Conservation (phyloP, 1,284 basidiomycete genomes). For the Puccinia hordei region DNA sequence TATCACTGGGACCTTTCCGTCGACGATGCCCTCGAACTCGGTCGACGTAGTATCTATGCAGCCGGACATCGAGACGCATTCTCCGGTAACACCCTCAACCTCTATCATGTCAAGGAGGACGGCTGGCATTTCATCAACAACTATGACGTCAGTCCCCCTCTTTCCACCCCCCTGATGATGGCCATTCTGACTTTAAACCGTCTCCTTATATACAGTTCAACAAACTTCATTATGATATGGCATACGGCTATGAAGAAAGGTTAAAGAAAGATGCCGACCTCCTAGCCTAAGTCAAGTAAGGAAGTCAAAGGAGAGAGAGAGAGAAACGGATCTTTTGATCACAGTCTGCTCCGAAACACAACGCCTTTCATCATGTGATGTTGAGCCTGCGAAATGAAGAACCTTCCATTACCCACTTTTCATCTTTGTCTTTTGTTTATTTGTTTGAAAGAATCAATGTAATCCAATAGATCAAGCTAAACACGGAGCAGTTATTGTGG, state of each 20-base stretch:
- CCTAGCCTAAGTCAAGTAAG: not conserved
- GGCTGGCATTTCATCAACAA: constrained; percentile 65
- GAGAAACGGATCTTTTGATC: too few species aligned
- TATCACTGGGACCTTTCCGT: constrained; percentile 83
- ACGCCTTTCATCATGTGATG: too few species aligned
- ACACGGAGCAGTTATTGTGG: not conserved
- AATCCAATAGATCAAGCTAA: not conserved
- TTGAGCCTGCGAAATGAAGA: too few species aligned
- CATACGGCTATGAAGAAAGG: constrained; percentile 44
- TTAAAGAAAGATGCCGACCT: constrained; percentile 12
- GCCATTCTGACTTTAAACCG: constrained; percentile 3
- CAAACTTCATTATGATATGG: constrained; percentile 51
- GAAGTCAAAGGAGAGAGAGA: too few species aligned
- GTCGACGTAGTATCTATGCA: constrained; percentile 90
- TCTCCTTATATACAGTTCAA: constrained; percentile 31
- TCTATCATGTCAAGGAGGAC: constrained; percentile 91
- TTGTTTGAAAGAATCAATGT: not conserved
- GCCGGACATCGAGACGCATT: constrained; percentile 97
- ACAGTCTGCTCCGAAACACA: not conserved
- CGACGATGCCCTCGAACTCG: constrained; percentile 93
- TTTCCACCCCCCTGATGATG: not conserved
- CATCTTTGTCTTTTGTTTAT: not conserved
- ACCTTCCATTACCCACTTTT: too few species aligned
- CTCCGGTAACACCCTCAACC: constrained; percentile 94
- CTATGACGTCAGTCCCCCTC: constrained; percentile 45